phyloP scores from a whole-genome alignment of 2,329 filamentous ascomycete genomes.

The Ascomycota sp. region DNA sequence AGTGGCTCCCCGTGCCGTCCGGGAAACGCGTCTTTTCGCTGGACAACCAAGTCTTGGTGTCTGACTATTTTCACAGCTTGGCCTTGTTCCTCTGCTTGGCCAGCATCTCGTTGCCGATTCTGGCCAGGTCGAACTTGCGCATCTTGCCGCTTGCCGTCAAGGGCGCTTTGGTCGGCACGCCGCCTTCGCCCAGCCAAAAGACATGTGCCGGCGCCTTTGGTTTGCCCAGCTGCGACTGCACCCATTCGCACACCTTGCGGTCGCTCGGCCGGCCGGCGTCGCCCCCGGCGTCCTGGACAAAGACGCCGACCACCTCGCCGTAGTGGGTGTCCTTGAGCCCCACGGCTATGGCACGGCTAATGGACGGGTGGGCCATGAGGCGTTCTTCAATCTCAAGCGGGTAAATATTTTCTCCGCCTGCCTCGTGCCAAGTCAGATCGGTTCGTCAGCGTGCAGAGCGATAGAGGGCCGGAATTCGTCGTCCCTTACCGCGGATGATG shows the following conservation, averaged over 20 bases:
- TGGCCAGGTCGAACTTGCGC: slow-evolving; percentile 41
- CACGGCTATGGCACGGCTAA: slow-evolving; percentile 44
- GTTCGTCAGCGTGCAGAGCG: neutral
- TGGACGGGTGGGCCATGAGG: slow-evolving; percentile 37
- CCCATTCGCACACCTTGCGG: slow-evolving; percentile 38
- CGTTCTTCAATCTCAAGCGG: slow-evolving; percentile 56
- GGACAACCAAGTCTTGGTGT: too few relatives aligned
- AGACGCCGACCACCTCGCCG: slow-evolving; percentile 49
- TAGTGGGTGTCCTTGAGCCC: slow-evolving; percentile 48
- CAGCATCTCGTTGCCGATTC: slow-evolving; percentile 30
- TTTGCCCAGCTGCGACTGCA: slow-evolving; percentile 33
- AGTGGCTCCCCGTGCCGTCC: too few relatives aligned
- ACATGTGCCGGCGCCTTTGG: slow-evolving; percentile 51
- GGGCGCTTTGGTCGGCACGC: slow-evolving; percentile 31
- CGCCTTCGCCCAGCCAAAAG: slow-evolving; percentile 50
- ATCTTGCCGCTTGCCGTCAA: slow-evolving; percentile 54
- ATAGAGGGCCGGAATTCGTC: neutral
- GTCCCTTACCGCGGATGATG: slow-evolving; percentile 40
- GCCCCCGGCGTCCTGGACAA: slow-evolving; percentile 23
- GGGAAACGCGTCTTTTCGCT: too few relatives aligned
- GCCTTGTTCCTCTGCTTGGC: neutral
- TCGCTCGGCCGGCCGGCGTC: slow-evolving; percentile 18
- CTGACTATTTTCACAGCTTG: neutral
- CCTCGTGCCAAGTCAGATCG: too few relatives aligned
- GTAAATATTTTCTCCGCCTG: slow-evolving; percentile 50